Evolutionary conservation across 805 yeast species (phyloP).

Genomic region (Pichia occidentalis): DNA sequence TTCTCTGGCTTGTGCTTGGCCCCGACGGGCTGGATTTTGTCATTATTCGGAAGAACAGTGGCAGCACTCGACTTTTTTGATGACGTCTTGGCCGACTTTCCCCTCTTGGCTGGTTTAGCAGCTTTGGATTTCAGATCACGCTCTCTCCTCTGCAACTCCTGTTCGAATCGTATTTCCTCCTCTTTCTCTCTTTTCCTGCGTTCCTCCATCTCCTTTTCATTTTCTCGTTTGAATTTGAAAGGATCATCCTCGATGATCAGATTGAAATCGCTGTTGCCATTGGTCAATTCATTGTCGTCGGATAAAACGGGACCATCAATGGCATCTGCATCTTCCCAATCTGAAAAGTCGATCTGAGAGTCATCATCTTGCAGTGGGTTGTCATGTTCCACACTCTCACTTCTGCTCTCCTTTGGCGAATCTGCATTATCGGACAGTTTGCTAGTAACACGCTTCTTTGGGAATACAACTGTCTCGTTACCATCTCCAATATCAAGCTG

Average conservation of each 20-base stretch:
- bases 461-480: too few species aligned
- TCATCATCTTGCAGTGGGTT: slow-evolving; percentile 19
- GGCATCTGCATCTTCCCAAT: slow-evolving; percentile 24
- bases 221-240: slow-evolving; percentile 9
- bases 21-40: too few species aligned
- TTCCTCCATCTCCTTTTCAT: slow-evolving; percentile 5
- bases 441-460: too few species aligned
- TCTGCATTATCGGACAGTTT: too few species aligned
- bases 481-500: too few species aligned
- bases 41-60: too few species aligned
- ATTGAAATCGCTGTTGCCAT: slow-evolving; percentile 13
- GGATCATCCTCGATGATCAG: slow-evolving; percentile 23
- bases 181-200: slow-evolving; percentile 1
- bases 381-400: slow-evolving; percentile 7
- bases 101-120: not conserved
- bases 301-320: slow-evolving; percentile 6
- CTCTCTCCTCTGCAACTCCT: slow-evolving; percentile 3
- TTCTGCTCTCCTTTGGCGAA: not conserved
- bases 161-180: not conserved
- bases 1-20: not conserved
- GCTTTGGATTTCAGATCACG: not conserved
- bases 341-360: slow-evolving; percentile 20
- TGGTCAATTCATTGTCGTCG: slow-evolving; percentile 2
- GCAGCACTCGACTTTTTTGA: too few species aligned
- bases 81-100: not conserved